phyloP scores from a whole-genome alignment of 2,329 filamentous ascomycete genomes.

The Colletotrichum cereale region DNA sequence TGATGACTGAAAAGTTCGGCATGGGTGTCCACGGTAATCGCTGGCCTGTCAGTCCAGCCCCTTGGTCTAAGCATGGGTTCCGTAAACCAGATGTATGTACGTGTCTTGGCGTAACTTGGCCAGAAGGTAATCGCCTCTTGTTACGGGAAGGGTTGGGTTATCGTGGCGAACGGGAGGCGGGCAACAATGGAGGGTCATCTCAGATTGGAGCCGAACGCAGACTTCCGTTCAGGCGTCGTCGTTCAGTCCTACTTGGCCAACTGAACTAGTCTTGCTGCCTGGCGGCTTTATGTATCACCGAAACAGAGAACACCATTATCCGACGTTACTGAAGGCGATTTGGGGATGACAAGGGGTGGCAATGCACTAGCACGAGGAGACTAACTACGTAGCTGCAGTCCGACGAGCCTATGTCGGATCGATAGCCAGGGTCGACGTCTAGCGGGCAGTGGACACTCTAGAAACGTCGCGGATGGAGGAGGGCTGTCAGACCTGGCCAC shows the following conservation, averaged over 20 bases:
- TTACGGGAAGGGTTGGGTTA: background rate
- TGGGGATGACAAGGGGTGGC: conserved; percentile 1
- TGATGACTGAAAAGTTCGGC: background rate
- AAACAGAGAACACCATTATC: conserved; percentile 14
- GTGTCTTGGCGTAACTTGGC: background rate
- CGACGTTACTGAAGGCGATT: background rate
- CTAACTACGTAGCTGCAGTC: conserved; percentile 26
- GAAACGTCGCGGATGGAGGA: conserved; percentile 15
- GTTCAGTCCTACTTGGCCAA: background rate
- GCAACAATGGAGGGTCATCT: conserved; percentile 1
- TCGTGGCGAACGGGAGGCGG: background rate
- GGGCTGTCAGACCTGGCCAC: conserved; percentile 14
- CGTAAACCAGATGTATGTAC: background rate
- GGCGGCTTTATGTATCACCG: conserved; percentile 9
- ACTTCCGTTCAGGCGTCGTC: conserved; percentile 5
- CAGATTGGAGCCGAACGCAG: background rate
- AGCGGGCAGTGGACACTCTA: background rate
- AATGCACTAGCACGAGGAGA: conserved; percentile 18
- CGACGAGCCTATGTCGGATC: conserved; percentile 27
- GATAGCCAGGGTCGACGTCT: conserved; percentile 16
- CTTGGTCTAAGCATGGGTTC: background rate
- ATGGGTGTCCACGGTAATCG: conserved; percentile 4
- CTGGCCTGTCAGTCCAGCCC: conserved; percentile 7
- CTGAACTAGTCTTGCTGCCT: background rate
- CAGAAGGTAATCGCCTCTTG: background rate